These are phyloP conservation scores for Kluyveromyces siamensis DNA, from an alignment of 805 yeast species.

Conservation along the genomic window DNA sequence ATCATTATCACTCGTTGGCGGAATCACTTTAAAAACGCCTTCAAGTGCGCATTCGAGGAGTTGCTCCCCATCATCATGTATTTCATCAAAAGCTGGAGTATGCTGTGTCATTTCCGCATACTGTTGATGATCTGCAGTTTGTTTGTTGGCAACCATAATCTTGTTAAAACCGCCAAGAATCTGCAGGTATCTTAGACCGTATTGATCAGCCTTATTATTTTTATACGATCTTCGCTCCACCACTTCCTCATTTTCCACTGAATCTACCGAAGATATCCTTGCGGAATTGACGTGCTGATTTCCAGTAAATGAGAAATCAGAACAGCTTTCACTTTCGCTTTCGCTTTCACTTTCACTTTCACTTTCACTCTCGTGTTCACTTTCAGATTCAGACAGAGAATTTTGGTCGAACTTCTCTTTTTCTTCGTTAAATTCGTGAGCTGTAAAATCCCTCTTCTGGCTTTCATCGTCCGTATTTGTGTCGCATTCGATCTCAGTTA, in stretches of 20 bases:
- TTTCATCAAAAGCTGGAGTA: not conserved
- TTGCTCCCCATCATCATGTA: not conserved
- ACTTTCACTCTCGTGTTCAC: not conserved
- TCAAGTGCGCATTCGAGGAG: not conserved
- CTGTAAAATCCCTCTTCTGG: not conserved
- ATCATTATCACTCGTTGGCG: not conserved
- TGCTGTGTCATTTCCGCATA: not conserved
- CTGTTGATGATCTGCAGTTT: not conserved
- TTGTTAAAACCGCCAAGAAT: conserved; percentile 14
- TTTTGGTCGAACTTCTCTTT: not conserved
- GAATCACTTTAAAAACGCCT: not conserved
- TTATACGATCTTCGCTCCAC: not conserved
- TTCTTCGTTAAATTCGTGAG: not conserved
- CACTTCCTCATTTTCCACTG: not conserved
- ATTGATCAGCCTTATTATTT: not conserved
- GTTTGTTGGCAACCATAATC: not conserved
- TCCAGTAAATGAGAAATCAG: not conserved
- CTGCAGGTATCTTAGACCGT: conserved; percentile 11
- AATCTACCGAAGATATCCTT: not conserved
- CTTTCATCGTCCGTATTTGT: not conserved
- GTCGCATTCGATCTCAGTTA: not conserved
- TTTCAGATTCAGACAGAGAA: not conserved
- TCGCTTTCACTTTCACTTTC: not conserved
- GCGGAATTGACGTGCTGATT: not conserved
- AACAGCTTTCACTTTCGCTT: not conserved